Conservation (phyloP, 805 yeast species). For the Sugiyamaella valdiviana region DNA sequence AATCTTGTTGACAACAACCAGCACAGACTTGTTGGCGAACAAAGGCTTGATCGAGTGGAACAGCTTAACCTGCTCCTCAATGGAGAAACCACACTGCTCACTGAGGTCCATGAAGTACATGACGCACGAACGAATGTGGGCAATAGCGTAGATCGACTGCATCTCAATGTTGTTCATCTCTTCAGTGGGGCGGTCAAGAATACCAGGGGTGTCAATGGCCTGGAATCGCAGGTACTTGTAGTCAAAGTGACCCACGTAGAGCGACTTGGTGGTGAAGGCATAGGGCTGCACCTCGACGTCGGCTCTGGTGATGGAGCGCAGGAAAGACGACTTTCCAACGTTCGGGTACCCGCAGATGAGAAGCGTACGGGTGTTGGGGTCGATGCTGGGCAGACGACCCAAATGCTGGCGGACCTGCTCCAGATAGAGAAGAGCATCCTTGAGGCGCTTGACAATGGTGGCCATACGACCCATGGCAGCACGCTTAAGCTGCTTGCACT, state of each 20-base stretch:
- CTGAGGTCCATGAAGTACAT: conserved; percentile 96
- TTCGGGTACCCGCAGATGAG: conserved; percentile 98
- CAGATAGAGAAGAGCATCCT: conserved; percentile 85
- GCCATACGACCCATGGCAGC: conserved; percentile 99
- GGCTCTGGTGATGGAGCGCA: conserved; percentile 89
- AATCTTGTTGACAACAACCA: conserved; percentile 92
- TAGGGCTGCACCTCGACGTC: conserved; percentile 99
- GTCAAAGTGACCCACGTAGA: conserved; percentile 98
- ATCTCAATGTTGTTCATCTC: conserved; percentile 99
- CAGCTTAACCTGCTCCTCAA: conserved; percentile 94
- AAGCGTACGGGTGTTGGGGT: conserved; percentile 96
- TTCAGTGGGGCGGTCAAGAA: conserved; percentile 96
- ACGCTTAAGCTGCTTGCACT: conserved; percentile 96
- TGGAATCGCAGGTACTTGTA: conserved; percentile 96
- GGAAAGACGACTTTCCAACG: conserved; percentile 96
- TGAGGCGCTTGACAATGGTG: conserved; percentile 88
- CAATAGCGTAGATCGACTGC: conserved; percentile 98
- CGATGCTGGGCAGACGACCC: conserved; percentile 96
- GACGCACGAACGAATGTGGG: conserved; percentile 94
- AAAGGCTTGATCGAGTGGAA: conserved; percentile 96
- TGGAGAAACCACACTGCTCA: conserved; percentile 97
- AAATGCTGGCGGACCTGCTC: conserved; percentile 99
- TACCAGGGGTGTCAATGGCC: conserved; percentile 99
- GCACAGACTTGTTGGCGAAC: conserved; percentile 92
- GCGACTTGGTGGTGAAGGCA: conserved; percentile 96